These are phyloP conservation scores for Trypanosoma avium DNA, from an alignment of 208 protist genomes.

Conservation along the genomic window DNA sequence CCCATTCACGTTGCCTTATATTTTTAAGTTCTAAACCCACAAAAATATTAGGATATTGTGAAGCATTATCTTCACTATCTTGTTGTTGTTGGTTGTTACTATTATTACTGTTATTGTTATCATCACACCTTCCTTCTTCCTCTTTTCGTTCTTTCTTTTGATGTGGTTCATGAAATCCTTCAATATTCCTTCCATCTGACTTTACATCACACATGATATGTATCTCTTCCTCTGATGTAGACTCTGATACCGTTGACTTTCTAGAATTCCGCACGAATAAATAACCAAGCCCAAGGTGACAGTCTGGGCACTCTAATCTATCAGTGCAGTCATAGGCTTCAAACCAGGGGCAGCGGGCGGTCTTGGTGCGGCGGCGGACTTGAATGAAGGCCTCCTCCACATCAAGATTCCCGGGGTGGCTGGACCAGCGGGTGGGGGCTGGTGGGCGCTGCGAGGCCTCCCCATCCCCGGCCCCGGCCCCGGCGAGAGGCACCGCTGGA, in stretches of 20 bases:
- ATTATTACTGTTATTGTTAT: conserved; percentile 8
- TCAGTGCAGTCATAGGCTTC: conserved; percentile 42
- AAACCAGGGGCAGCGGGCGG: conserved; percentile 67
- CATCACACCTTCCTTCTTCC: conserved; percentile 6
- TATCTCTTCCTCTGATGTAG: neutral
- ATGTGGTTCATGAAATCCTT: conserved; percentile 1
- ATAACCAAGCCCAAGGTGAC: conserved; percentile 72
- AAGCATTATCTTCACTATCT: conserved; percentile 3
- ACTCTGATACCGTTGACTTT: neutral
- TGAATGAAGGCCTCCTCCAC: conserved; percentile 69
- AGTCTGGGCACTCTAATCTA: conserved; percentile 75
- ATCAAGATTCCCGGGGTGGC: conserved; percentile 66
- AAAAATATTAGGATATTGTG: conserved; percentile 38
- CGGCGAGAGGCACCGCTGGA: conserved; percentile 8
- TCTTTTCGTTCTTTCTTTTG: conserved; percentile 31
- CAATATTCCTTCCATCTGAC: neutral
- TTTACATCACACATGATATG: neutral
- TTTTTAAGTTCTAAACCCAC: conserved; percentile 78
- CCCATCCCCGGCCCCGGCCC: no score
- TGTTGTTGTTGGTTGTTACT: neutral
- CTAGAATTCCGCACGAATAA: conserved; percentile 36
- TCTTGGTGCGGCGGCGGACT: conserved; percentile 60
- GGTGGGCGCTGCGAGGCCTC: conserved; percentile 30
- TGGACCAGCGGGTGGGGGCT: conserved; percentile 34
- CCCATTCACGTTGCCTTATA: conserved; percentile 65